Percentiles rank a stretch among this genome's conserved stretches.
These are phyloP conservation scores for Rosa persica DNA, from an alignment of 306 rosid species.

Conservation along the genomic window DNA sequence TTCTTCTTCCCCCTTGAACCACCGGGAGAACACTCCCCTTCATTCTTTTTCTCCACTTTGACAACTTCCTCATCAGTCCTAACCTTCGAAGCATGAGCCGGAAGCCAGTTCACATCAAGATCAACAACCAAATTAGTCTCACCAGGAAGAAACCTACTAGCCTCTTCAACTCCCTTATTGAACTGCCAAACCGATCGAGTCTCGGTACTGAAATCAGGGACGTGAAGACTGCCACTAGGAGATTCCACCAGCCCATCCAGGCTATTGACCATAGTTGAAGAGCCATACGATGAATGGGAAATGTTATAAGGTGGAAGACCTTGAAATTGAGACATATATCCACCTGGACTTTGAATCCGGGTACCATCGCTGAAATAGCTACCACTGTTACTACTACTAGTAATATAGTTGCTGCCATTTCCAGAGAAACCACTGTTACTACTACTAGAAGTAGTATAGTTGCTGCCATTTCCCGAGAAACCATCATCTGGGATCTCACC, in stretches of 20 bases:
- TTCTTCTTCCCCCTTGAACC: conserved; percentile 63
- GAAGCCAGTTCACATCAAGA: conserved; percentile 34
- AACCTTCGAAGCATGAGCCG: conserved; percentile 21
- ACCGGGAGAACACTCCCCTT: conserved; percentile 20
- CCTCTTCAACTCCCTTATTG: conserved; percentile 85
- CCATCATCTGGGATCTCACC: conserved; percentile 35
- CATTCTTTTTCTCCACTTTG: conserved; percentile 52
- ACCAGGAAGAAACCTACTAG: conserved; percentile 74
- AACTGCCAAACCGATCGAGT: conserved; percentile 78
- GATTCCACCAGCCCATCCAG: conserved; percentile 62
- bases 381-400: conserved; percentile 32
- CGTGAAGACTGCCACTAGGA: conserved; percentile 50
- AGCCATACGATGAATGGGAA: conserved; percentile 53
- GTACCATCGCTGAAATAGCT: conserved; percentile 33
- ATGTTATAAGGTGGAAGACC: conserved; percentile 33
- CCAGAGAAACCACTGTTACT: conserved; percentile 32
- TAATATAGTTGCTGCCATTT: conserved; percentile 33
- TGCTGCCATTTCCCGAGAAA: conserved; percentile 30
- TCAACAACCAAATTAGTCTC: conserved; percentile 49
- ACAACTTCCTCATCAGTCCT: conserved; percentile 30
- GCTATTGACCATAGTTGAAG: conserved; percentile 56
- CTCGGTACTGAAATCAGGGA: conserved; percentile 49
- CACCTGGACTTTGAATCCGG: conserved; percentile 31
- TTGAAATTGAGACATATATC: conserved; percentile 34
- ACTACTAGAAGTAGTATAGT: conserved; percentile 30